Conservation (phyloP, 768 basidiomycete genomes). For the Tephrocybe sp. region DNA sequence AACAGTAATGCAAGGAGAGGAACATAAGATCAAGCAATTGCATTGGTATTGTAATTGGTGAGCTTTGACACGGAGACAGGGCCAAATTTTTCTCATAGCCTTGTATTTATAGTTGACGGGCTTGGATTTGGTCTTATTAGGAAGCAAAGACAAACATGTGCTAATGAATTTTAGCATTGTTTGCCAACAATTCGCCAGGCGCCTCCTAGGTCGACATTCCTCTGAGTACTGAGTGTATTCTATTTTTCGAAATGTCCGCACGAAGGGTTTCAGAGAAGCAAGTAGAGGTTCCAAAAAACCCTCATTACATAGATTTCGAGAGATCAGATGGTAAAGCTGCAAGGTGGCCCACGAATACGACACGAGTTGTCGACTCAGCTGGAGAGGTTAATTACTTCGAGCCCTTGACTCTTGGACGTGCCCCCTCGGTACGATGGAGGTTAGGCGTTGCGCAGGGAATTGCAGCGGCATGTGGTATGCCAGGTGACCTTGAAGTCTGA, state of each 20-base stretch:
- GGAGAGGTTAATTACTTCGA: slow-evolving; percentile 76
- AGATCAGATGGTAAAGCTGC: slow-evolving; percentile 57
- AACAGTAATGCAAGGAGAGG: background rate
- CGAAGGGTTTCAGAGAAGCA: slow-evolving; percentile 27
- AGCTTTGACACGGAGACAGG: too few species aligned
- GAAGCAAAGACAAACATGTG: too few species aligned
- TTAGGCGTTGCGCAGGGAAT: slow-evolving; percentile 39
- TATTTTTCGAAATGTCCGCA: slow-evolving; percentile 23
- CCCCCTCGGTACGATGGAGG: slow-evolving; percentile 60
- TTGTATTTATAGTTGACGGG: too few species aligned
- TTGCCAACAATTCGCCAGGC: background rate
- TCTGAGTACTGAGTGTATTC: too few species aligned
- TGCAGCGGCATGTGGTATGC: slow-evolving; percentile 42
- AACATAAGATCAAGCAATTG: background rate
- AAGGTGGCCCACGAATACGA: slow-evolving; percentile 60
- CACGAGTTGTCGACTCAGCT: slow-evolving; percentile 49
- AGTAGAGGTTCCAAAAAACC: slow-evolving; percentile 46
- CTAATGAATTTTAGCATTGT: slow-evolving; percentile 12
- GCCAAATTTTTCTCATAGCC: too few species aligned
- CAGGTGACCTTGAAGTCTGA: slow-evolving; percentile 38
- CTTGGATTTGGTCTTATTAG: background rate
- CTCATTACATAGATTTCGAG: slow-evolving; percentile 57
- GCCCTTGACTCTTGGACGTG: slow-evolving; percentile 48
- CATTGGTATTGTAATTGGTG: too few species aligned
- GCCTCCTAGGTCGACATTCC: too few species aligned